A percentile compares a stretch with the other conserved stretches of the same genome.
Conservation (phyloP, 805 yeast genomes). For the Spathaspora boniae region DNA sequence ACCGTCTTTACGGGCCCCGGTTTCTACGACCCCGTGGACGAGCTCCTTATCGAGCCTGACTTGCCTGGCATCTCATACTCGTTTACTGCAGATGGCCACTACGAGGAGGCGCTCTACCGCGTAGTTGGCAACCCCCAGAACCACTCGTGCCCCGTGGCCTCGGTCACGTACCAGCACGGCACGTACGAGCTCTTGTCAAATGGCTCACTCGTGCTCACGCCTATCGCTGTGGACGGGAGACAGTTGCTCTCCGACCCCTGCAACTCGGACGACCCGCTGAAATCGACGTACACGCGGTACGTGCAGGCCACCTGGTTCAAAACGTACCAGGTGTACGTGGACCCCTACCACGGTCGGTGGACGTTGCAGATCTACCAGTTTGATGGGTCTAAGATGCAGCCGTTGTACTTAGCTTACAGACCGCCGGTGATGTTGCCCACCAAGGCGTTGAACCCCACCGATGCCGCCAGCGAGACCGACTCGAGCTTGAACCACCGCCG, state of each 20-base stretch:
- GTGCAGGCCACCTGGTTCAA: slow-evolving; percentile 60
- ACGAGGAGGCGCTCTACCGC: slow-evolving; percentile 85
- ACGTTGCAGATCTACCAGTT: slow-evolving; percentile 69
- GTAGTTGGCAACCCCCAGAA: slow-evolving; percentile 65
- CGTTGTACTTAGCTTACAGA: slow-evolving; percentile 84
- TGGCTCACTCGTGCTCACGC: slow-evolving; percentile 67
- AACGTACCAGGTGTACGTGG: slow-evolving; percentile 58
- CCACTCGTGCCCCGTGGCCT: slow-evolving; percentile 83
- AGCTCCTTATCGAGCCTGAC: slow-evolving; percentile 89
- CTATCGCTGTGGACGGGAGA: slow-evolving; percentile 87
- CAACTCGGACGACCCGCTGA: slow-evolving; percentile 35
- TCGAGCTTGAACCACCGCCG: slow-evolving; percentile 20
- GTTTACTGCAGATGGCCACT: slow-evolving; percentile 88
- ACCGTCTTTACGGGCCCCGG: slow-evolving; percentile 96
- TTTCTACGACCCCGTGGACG: slow-evolving; percentile 94
- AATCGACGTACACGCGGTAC: slow-evolving; percentile 68
- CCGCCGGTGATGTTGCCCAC: slow-evolving; percentile 98
- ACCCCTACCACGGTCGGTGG: slow-evolving; percentile 81
- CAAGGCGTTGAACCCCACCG: slow-evolving; percentile 81
- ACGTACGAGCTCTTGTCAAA: slow-evolving; percentile 58
- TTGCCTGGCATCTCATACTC: slow-evolving; percentile 92
- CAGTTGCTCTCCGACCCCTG: slow-evolving; percentile 90
- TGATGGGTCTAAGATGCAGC: slow-evolving; percentile 80
- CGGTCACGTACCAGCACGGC: slow-evolving; percentile 87
- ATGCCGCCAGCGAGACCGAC: slow-evolving; percentile 33